Conservation (phyloP, 2,329 filamentous ascomycete species). For the Fusarium luffae region DNA sequence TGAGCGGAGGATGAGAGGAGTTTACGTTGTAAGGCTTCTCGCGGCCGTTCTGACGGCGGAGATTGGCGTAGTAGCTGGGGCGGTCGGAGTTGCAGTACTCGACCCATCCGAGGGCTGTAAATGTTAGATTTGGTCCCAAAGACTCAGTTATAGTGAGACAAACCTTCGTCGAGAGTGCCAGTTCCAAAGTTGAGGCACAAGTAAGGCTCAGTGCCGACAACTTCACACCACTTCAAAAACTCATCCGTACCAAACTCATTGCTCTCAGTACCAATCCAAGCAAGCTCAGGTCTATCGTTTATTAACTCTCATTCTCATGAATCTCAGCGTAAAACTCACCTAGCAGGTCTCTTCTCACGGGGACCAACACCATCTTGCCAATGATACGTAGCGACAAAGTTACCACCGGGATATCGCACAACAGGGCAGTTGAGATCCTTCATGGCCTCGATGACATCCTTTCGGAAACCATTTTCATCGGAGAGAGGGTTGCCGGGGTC, state of each 20-base stretch:
- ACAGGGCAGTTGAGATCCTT: constrained; percentile 80
- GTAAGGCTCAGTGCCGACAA: constrained; percentile 80
- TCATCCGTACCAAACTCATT: constrained; percentile 89
- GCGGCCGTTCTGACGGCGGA: constrained; percentile 79
- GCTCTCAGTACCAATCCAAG: constrained; percentile 80
- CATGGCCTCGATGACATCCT: constrained; percentile 79
- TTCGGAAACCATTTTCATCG: constrained; percentile 80
- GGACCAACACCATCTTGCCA: constrained; percentile 87
- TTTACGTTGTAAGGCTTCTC: constrained; percentile 75
- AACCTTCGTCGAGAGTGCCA: constrained; percentile 59
- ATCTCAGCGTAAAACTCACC: constrained; percentile 36
- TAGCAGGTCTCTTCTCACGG: constrained; percentile 70
- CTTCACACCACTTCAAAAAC: constrained; percentile 83
- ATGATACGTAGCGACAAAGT: constrained; percentile 87
- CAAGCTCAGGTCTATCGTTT: constrained; percentile 69
- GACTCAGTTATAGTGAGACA: neutral
- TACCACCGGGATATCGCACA: constrained; percentile 84
- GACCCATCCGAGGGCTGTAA: constrained; percentile 74
- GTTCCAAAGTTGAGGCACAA: constrained; percentile 85
- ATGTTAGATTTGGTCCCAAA: neutral
- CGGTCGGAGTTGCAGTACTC: constrained; percentile 87
- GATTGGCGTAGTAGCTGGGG: constrained; percentile 84
- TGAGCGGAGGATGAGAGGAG: neutral
- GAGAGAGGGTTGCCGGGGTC: constrained; percentile 79
- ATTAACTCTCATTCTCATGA: neutral